Conservation (phyloP, 345 rosid species). For the Salix suchowensis region DNA sequence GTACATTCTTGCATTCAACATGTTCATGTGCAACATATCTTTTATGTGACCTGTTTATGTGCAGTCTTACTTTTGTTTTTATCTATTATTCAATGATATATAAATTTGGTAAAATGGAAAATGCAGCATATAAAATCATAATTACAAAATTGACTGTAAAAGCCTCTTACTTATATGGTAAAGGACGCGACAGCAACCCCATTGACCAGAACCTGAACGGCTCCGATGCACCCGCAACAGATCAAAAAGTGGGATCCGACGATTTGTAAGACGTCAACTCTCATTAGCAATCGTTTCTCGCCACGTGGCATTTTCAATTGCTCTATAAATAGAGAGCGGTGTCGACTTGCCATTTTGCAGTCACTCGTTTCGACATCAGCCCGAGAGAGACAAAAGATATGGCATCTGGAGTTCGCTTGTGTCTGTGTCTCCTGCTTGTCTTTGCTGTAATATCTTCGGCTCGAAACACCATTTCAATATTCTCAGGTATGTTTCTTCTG, state of each 20-base stretch:
- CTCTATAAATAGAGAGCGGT: slow-evolving; percentile 13
- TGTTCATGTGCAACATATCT: not conserved
- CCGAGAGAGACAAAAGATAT: slow-evolving; percentile 5
- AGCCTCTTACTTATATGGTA: not conserved
- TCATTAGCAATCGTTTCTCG: not conserved
- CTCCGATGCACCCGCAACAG: slow-evolving; percentile 1
- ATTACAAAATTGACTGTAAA: not conserved
- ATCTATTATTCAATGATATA: not conserved
- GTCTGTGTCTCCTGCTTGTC: slow-evolving; percentile 31
- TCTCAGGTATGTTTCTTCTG: slow-evolving; percentile 31
- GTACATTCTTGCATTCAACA: not conserved
- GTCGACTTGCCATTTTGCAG: not conserved
- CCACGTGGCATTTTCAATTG: slow-evolving; percentile 9
- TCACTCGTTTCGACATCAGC: not conserved
- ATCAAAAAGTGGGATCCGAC: slow-evolving; percentile 1
- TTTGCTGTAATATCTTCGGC: slow-evolving; percentile 35
- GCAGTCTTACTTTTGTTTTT: not conserved
- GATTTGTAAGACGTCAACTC: slow-evolving; percentile 17
- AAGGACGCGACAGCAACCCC: slow-evolving; percentile 6
- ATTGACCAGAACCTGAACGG: slow-evolving; percentile 17
- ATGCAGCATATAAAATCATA: not conserved
- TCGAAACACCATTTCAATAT: slow-evolving; percentile 23
- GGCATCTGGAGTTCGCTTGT: slow-evolving; percentile 24
- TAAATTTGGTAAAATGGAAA: not conserved
- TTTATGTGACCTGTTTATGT: not conserved